Evolutionary conservation across 2,329 filamentous ascomycete species (phyloP).

Genomic region (Byssothecium circinans): DNA sequence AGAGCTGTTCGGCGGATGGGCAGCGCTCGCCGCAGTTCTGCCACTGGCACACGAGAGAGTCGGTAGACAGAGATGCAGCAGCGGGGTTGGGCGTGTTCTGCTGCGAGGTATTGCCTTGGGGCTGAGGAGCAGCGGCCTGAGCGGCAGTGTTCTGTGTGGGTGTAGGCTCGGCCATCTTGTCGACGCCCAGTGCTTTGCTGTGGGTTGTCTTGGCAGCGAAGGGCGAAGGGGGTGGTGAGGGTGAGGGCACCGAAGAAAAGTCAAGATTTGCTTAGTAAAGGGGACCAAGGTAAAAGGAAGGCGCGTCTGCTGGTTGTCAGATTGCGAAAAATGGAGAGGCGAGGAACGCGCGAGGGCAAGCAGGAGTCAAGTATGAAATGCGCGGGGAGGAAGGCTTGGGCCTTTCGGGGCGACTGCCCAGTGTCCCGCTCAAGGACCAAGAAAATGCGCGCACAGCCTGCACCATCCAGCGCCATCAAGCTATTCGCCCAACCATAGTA

Average conservation of each 20-base stretch:
- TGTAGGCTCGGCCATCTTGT: conserved; percentile 8
- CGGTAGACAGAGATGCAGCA: conserved; percentile 36
- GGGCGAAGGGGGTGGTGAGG: background rate
- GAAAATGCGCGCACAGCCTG: background rate
- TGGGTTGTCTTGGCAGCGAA: background rate
- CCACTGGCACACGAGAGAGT: conserved; percentile 62
- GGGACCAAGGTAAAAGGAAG: background rate
- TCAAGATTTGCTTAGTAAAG: background rate
- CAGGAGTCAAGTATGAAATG: conserved; percentile 3
- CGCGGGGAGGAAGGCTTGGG: conserved; percentile 2
- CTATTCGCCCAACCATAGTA: background rate
- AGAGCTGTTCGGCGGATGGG: conserved; percentile 61
- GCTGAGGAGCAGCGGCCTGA: conserved; percentile 23
- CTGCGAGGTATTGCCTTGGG: conserved; percentile 37
- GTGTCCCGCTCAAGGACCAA: background rate
- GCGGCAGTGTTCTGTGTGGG: conserved; percentile 4
- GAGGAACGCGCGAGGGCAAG: background rate
- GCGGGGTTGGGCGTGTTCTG: conserved; percentile 36
- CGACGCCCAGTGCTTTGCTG: background rate
- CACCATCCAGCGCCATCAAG: background rate
- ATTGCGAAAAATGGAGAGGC: background rate
- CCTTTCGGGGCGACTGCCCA: background rate
- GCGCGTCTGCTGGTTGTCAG: background rate
- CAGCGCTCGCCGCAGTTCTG: conserved; percentile 63
- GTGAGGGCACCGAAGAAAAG: background rate